These are phyloP conservation scores for Leishmania aethiopica DNA, from an alignment of 208 protist species.

Conservation along the genomic window DNA sequence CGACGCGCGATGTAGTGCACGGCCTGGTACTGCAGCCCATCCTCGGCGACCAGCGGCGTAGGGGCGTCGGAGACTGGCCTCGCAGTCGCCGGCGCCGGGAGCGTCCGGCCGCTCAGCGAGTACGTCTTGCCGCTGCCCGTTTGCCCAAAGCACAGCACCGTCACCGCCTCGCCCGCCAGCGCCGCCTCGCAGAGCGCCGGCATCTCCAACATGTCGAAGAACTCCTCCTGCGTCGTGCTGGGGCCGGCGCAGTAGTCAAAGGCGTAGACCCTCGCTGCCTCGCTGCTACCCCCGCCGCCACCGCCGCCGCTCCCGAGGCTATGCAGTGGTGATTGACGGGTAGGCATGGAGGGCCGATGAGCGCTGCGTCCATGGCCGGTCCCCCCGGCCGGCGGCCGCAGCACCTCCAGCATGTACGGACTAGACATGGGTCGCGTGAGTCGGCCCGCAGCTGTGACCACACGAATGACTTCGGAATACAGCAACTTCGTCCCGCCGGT, in stretches of 20 bases:
- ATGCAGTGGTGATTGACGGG: neutral
- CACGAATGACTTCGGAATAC: conserved; percentile 23
- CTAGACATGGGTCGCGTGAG: conserved; percentile 13
- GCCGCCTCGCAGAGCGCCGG: conserved; percentile 75
- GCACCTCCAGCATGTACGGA: conserved; percentile 33
- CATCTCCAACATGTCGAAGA: conserved; percentile 59
- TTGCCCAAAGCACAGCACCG: conserved; percentile 91
- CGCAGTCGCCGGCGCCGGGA: conserved; percentile 8
- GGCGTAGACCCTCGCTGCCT: conserved; percentile 33
- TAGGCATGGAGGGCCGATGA: neutral
- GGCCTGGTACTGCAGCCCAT: conserved; percentile 78
- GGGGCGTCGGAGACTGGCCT: neutral
- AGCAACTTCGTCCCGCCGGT: neutral
- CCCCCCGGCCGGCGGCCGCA: neutral
- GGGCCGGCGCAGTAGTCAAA: conserved; percentile 74
- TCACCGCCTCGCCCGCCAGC: conserved; percentile 70
- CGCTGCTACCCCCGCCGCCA: neutral
- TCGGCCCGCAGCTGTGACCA: conserved; percentile 24
- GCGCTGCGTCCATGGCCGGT: neutral
- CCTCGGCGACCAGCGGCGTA: conserved; percentile 44
- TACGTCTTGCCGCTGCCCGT: conserved; percentile 92
- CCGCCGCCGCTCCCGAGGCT: neutral
- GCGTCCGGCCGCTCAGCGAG: conserved; percentile 76
- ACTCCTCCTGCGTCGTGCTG: conserved; percentile 47
- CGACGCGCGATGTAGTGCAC: conserved; percentile 47